These are phyloP conservation scores for Eucalyptus cloeziana DNA, from an alignment of 345 rosid genomes.

Conservation along the genomic window DNA sequence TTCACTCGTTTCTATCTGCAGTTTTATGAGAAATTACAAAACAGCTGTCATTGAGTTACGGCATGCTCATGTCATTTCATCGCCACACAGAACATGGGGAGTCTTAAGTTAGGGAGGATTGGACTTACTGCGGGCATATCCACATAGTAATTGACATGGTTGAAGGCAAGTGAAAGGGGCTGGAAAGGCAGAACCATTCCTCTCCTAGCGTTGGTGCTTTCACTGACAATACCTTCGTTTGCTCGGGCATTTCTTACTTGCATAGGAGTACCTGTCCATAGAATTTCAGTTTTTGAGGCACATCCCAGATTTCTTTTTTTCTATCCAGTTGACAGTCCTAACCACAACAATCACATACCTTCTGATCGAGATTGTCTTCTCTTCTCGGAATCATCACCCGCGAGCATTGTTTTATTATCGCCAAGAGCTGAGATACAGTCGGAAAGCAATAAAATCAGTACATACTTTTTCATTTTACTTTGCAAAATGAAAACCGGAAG, in stretches of 20 bases:
- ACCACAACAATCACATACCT: not conserved
- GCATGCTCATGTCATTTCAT: not conserved
- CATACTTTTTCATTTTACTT: too few species aligned
- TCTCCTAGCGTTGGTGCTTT: not conserved
- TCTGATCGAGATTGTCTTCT: not conserved
- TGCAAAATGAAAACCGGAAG: not conserved
- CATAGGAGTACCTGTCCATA: not conserved
- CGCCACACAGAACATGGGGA: not conserved
- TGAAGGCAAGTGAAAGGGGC: conserved; percentile 21
- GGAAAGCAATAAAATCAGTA: not conserved
- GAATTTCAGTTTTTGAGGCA: not conserved
- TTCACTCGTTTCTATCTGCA: not conserved
- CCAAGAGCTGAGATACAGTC: not conserved
- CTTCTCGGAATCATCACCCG: not conserved
- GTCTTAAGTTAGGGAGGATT: not conserved
- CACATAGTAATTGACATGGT: conserved; percentile 18
- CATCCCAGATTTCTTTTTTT: not conserved
- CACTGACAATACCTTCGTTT: not conserved
- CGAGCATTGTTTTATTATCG: not conserved
- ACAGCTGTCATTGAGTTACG: conserved; percentile 25
- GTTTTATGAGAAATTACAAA: not conserved
- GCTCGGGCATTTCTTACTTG: not conserved
- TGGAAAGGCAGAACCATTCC: conserved; percentile 39
- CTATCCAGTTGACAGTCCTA: not conserved
- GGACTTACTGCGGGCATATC: conserved; percentile 18